phyloP scores from a whole-genome alignment of 495 filamentous ascomycete species.

The Penicillium roqueforti region DNA sequence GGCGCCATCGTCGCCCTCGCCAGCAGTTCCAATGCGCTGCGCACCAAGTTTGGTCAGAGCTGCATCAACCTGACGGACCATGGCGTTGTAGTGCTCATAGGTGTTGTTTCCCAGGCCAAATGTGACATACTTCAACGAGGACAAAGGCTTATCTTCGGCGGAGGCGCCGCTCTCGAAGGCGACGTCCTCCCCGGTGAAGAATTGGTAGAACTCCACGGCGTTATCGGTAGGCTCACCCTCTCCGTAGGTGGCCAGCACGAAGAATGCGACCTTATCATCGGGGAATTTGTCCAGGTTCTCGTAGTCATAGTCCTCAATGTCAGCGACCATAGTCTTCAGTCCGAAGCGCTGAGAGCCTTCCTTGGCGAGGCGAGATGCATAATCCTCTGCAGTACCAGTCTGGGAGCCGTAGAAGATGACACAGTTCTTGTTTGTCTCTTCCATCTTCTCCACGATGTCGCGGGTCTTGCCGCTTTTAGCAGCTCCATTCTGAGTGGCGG shows the following conservation, averaged over 20 bases:
- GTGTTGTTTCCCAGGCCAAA: slow-evolving; percentile 98
- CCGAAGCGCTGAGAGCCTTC: slow-evolving; percentile 95
- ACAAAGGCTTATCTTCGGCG: slow-evolving; percentile 67
- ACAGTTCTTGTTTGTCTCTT: slow-evolving; percentile 93
- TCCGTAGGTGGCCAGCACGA: slow-evolving; percentile 95
- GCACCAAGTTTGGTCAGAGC: slow-evolving; percentile 78
- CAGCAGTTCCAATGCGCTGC: slow-evolving; percentile 75
- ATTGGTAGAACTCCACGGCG: slow-evolving; percentile 98
- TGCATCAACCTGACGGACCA: slow-evolving; percentile 87
- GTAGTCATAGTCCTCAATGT: slow-evolving; percentile 97
- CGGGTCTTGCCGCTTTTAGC: slow-evolving; percentile 81
- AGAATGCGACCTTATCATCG: slow-evolving; percentile 86
- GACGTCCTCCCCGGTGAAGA: slow-evolving; percentile 76
- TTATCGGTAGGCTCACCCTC: slow-evolving; percentile 99
- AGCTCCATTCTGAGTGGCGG: slow-evolving; percentile 60
- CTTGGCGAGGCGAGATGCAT: slow-evolving; percentile 95
- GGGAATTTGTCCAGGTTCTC: slow-evolving; percentile 89
- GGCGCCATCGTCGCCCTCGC: slow-evolving; percentile 96
- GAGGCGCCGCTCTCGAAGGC: slow-evolving; percentile 68
- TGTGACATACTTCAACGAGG: slow-evolving; percentile 84
- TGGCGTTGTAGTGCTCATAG: slow-evolving; percentile 98
- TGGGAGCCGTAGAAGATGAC: slow-evolving; percentile 98
- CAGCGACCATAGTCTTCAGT: slow-evolving; percentile 96
- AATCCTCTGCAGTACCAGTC: slow-evolving; percentile 97
- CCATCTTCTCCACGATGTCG: slow-evolving; percentile 93